phyloP scores from a whole-genome alignment of 495 filamentous ascomycete genomes.

The Daldinia concentrica region DNA sequence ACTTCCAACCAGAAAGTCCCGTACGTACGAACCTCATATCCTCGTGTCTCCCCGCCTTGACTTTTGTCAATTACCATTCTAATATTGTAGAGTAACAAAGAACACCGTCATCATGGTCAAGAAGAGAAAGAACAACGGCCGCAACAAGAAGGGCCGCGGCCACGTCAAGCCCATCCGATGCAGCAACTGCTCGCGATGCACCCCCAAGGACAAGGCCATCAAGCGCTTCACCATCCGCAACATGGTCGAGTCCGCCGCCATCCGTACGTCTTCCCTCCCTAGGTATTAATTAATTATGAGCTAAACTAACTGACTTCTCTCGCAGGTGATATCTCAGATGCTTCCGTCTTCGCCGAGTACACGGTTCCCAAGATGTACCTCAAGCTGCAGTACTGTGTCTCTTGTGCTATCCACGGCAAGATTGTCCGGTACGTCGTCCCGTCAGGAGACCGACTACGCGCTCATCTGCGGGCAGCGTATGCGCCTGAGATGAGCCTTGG shows the following conservation, averaged over 20 bases:
- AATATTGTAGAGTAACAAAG: constrained; percentile 46
- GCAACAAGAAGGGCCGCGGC: constrained; percentile 99
- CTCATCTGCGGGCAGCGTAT: constrained; percentile 49
- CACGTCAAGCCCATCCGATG: constrained; percentile 99
- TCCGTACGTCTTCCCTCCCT: constrained; percentile 77
- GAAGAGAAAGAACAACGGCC: constrained; percentile 99
- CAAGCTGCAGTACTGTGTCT: constrained; percentile 99
- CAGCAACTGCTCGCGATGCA: constrained; percentile 99
- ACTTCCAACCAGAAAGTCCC: constrained; percentile 41
- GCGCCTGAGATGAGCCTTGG: constrained; percentile 69
- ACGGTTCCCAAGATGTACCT: constrained; percentile 99
- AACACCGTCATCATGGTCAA: constrained; percentile 94
- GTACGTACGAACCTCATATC: constrained; percentile 17
- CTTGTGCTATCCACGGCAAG: constrained; percentile 99
- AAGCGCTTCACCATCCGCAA: constrained; percentile 99
- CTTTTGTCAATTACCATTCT: constrained; percentile 13
- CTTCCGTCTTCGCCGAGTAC: constrained; percentile 99
- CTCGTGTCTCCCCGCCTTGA: not conserved
- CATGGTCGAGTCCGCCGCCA: constrained; percentile 99
- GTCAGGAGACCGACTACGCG: constrained; percentile 46
- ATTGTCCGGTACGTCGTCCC: constrained; percentile 92
- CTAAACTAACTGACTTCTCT: not conserved
- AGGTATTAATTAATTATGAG: not conserved
- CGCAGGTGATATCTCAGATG: constrained; percentile 99
- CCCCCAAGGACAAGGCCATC: constrained; percentile 99